A percentile compares a stretch with the other conserved stretches of the same genome.
Conservation (phyloP, 2,329 filamentous ascomycete genomes). For the Tolypocladium ovalisporum region DNA sequence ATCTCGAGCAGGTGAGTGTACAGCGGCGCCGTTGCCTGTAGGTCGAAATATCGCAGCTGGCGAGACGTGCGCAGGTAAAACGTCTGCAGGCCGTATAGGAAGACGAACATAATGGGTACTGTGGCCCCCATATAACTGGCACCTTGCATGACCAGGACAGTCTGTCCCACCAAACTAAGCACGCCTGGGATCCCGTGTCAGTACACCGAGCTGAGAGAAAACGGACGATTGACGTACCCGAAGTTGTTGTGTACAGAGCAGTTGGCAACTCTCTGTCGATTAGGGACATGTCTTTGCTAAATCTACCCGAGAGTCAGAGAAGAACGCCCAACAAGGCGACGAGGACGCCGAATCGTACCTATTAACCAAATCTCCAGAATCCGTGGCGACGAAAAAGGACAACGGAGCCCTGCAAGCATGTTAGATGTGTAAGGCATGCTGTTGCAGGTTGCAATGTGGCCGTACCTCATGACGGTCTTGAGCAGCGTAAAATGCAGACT, state of each 20-base stretch:
- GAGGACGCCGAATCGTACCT: not conserved
- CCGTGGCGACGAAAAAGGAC: conserved; percentile 1
- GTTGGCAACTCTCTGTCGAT: conserved; percentile 1
- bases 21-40: conserved; percentile 23
- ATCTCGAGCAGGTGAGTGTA: conserved; percentile 29
- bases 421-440: not conserved
- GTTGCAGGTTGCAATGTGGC: not conserved
- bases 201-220: too few species aligned
- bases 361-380: conserved; percentile 1
- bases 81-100: conserved; percentile 12
- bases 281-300: conserved; percentile 2
- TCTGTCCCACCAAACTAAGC: not conserved
- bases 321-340: not conserved
- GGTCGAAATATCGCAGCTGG: conserved; percentile 24
- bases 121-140: conserved; percentile 30
- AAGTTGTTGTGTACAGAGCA: not conserved
- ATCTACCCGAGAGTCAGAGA: not conserved
- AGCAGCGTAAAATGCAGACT: not conserved
- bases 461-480: conserved; percentile 1
- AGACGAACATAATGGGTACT: conserved; percentile 24
- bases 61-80: conserved; percentile 22
- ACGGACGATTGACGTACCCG: not conserved
- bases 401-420: not conserved
- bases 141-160: not conserved
- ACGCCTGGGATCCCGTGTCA: not conserved